Conservation (phyloP, 495 filamentous ascomycete genomes). For the Oleoguttula mirabilis region DNA sequence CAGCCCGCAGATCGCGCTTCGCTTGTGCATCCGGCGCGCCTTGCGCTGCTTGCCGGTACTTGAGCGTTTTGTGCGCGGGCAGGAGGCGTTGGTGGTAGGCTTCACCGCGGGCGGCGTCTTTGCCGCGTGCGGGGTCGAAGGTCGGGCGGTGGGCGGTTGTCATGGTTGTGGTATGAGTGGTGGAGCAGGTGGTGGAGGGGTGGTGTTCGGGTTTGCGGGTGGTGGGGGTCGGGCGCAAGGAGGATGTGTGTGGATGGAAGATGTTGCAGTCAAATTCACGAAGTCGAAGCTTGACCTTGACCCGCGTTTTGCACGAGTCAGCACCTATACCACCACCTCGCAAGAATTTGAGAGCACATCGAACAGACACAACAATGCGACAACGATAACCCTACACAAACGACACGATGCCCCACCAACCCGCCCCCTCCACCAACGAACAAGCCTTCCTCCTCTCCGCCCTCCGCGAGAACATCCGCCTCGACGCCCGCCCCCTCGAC, state of each 20-base stretch:
- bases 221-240: no score
- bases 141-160: slow-evolving; percentile 67
- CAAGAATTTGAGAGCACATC: no score
- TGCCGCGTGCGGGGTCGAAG: slow-evolving; percentile 87
- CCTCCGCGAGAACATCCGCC: slow-evolving; percentile 54
- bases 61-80: slow-evolving; percentile 83
- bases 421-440: slow-evolving; percentile 37
- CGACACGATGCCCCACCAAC: slow-evolving; percentile 97
- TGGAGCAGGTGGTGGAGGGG: neutral
- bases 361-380: no score
- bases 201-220: neutral
- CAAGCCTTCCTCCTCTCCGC: slow-evolving; percentile 33
- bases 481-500: slow-evolving; percentile 73
- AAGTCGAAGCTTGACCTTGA: no score
- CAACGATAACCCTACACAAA: no score
- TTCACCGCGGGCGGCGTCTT: slow-evolving; percentile 84
- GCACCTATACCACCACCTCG: no score
- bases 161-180: slow-evolving; percentile 20
- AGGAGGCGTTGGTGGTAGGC: slow-evolving; percentile 95
- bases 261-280: no score
- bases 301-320: no score
- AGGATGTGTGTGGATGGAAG: no score
- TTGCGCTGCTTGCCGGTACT: slow-evolving; percentile 82
- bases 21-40: slow-evolving; percentile 66
- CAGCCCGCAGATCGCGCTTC: slow-evolving; percentile 74